A percentile compares a stretch with the other conserved stretches of the same genome.
Evolutionary conservation across 2,329 filamentous ascomycete species (phyloP).

Genomic region (Talaromyces piceae): DNA sequence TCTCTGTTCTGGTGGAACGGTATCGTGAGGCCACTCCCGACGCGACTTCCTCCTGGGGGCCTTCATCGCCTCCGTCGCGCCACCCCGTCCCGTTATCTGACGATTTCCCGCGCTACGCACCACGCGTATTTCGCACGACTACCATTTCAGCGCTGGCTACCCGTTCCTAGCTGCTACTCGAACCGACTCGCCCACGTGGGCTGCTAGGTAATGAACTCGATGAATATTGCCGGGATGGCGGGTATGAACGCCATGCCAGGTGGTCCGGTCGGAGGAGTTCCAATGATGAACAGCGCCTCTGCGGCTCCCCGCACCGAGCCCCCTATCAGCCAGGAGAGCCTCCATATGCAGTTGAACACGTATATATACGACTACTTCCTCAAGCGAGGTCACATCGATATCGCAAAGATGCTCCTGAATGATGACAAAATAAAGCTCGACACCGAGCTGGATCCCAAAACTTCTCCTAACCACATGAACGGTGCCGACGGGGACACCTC

Average conservation of each 20-base stretch:
- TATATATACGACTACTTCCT: slow-evolving; percentile 72
- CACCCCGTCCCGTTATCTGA: not conserved
- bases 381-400: slow-evolving; percentile 74
- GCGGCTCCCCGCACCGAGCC: slow-evolving; percentile 34
- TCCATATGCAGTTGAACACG: slow-evolving; percentile 49
- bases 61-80: slow-evolving; percentile 1
- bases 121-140: slow-evolving; percentile 11
- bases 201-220: slow-evolving; percentile 43
- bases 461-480: slow-evolving; percentile 63
- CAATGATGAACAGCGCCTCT: slow-evolving; percentile 48
- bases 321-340: slow-evolving; percentile 17
- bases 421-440: slow-evolving; percentile 57
- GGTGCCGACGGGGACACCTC: slow-evolving; percentile 67
- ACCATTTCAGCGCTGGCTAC: slow-evolving; percentile 16
- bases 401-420: slow-evolving; percentile 66
- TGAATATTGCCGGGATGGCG: slow-evolving; percentile 51
- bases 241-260: slow-evolving; percentile 49
- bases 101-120: not conserved
- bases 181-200: slow-evolving; percentile 29
- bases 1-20: not conserved
- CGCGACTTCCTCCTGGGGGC: not conserved
- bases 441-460: slow-evolving; percentile 49
- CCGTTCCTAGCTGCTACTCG: slow-evolving; percentile 17
- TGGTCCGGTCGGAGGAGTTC: slow-evolving; percentile 51
- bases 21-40: not conserved